Evolutionary conservation across 2,329 filamentous ascomycete genomes (phyloP).

Genomic region (Beauveria australis): DNA sequence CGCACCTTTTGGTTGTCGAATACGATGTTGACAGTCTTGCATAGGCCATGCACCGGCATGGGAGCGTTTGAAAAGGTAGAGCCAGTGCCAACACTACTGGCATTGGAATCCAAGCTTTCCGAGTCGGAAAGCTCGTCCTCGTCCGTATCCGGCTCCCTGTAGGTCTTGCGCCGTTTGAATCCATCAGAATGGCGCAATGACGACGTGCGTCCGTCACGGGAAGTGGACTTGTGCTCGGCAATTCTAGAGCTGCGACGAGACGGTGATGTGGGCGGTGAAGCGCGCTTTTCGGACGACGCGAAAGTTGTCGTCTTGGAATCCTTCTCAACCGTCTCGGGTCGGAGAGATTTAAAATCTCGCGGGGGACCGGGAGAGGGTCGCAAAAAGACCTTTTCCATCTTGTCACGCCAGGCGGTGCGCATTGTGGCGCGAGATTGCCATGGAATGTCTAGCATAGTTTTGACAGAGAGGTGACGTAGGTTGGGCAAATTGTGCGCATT

Average conservation of each 20-base stretch:
- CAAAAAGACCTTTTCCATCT: conserved; percentile 59
- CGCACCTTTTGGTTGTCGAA: conserved; percentile 70
- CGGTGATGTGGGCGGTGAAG: conserved; percentile 16
- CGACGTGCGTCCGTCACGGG: conserved; percentile 10
- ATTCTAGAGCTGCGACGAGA: conserved; percentile 32
- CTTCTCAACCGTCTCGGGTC: conserved; percentile 12
- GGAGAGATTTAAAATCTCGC: conserved; percentile 17
- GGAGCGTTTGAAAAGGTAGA: neutral
- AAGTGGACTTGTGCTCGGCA: conserved; percentile 19
- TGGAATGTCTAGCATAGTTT: conserved; percentile 67
- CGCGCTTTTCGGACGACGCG: conserved; percentile 9
- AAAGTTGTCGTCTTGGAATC: neutral
- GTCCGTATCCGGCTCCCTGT: conserved; percentile 39
- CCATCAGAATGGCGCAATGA: conserved; percentile 4
- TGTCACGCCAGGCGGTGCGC: conserved; percentile 67
- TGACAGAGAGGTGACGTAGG: conserved; percentile 64
- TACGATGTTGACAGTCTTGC: conserved; percentile 59
- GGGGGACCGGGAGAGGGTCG: conserved; percentile 36
- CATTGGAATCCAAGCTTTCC: conserved; percentile 14
- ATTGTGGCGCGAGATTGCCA: conserved; percentile 80
- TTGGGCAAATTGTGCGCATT: conserved; percentile 56
- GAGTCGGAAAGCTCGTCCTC: conserved; percentile 28
- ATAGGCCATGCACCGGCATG: conserved; percentile 53
- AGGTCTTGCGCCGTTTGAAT: conserved; percentile 20
- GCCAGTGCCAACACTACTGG: conserved; percentile 11